A percentile compares a stretch with the other conserved stretches of the same genome.
Conservation (phyloP, 2,329 filamentous ascomycete species). For the Penicillium italicum region DNA sequence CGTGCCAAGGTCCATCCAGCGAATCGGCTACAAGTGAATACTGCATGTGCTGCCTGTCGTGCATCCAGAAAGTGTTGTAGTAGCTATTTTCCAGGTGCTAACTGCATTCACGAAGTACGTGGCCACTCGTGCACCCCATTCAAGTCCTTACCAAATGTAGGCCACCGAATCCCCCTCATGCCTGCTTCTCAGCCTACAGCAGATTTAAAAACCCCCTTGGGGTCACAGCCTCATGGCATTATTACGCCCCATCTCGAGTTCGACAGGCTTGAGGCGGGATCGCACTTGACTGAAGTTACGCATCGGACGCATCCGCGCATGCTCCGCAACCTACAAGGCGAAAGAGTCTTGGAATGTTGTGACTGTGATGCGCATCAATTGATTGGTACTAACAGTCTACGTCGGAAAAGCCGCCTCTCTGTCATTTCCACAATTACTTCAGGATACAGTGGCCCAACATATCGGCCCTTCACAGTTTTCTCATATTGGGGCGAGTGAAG, state of each 20-base stretch:
- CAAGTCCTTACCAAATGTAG: conserved; percentile 27
- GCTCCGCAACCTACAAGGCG: conserved; percentile 52
- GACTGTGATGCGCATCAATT: conserved; percentile 37
- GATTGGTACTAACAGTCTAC: conserved; percentile 38
- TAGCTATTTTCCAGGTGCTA: conserved; percentile 48
- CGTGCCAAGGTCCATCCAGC: conserved; percentile 51
- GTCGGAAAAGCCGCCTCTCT: conserved; percentile 40
- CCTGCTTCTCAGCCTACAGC: neutral
- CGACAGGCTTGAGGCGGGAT: conserved; percentile 10
- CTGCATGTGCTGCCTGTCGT: conserved; percentile 50
- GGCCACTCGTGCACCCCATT: conserved; percentile 37
- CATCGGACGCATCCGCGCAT: conserved; percentile 40
- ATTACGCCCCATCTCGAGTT: neutral
- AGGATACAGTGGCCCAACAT: conserved; percentile 47
- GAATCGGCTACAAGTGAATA: conserved; percentile 48
- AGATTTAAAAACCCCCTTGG: neutral
- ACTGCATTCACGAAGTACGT: conserved; percentile 47
- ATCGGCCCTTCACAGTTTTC: conserved; percentile 56
- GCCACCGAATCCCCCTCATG: conserved; percentile 11
- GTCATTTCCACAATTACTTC: conserved; percentile 55
- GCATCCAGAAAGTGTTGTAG: conserved; percentile 52
- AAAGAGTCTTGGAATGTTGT: conserved; percentile 42
- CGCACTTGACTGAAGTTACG: conserved; percentile 28
- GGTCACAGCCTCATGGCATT: neutral
- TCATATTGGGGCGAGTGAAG: conserved; percentile 49